Evolutionary conservation across 495 filamentous ascomycete species (phyloP).

Genomic region (Annulohypoxylon stygium): DNA sequence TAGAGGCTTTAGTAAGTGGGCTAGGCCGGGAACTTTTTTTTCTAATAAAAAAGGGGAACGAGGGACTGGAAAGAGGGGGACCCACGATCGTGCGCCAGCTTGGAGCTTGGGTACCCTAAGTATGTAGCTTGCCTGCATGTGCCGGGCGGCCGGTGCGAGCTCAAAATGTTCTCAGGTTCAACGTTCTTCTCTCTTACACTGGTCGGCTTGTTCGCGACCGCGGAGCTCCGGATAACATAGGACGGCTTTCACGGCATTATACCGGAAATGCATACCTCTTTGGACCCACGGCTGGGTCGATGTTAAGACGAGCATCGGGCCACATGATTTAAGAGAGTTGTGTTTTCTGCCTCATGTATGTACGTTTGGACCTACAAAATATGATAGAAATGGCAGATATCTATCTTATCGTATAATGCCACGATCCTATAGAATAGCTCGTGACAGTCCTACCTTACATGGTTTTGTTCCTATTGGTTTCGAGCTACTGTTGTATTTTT

Average conservation of each 20-base stretch:
- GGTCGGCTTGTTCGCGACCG: constrained; percentile 17
- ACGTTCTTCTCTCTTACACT: not conserved
- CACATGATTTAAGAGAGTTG: constrained; percentile 1
- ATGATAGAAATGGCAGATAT: not conserved
- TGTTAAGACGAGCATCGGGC: constrained; percentile 26
- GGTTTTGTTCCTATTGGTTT: constrained; percentile 41
- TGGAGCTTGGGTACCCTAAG: not conserved
- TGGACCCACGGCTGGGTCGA: constrained; percentile 30
- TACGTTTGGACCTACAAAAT: not conserved
- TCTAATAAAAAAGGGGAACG: not conserved
- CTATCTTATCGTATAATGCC: constrained; percentile 8
- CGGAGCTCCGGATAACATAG: constrained; percentile 34
- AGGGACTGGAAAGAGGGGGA: not conserved
- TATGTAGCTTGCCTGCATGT: constrained; percentile 8
- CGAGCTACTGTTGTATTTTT: constrained; percentile 11
- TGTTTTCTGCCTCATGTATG: constrained; percentile 4
- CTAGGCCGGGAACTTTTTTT: not conserved
- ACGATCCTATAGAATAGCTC: constrained; percentile 10
- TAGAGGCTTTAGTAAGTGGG: not conserved
- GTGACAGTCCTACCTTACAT: constrained; percentile 33
- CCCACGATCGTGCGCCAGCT: constrained; percentile 19
- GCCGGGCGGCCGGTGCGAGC: constrained; percentile 33
- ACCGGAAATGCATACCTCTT: constrained; percentile 27
- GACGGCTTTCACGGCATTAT: constrained; percentile 24
- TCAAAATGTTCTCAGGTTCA: not conserved